Evolutionary conservation across 2,329 filamentous ascomycete species (phyloP), one percentile per base, ranked within the genome.

Genomic region (Calonectria hawksworthii): DNA sequence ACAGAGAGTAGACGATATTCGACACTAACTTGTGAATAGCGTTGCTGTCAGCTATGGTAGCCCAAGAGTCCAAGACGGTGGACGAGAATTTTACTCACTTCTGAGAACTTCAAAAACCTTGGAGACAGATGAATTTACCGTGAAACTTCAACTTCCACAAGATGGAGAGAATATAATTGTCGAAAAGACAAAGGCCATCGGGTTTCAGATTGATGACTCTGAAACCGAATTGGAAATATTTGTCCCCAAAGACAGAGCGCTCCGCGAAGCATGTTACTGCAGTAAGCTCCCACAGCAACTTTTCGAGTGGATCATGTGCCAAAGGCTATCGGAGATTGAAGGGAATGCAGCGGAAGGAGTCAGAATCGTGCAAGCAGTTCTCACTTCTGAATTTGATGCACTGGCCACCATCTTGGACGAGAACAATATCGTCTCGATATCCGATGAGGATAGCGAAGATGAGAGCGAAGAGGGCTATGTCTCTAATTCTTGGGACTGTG

Each of bases 271-370:
- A 8, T 82, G 79, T 66, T 86, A 84, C 74, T 76, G 72, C 14
- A 77, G 76, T 0, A 36, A 65, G 0, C 82, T 87, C 2, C 79
- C 84, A 0, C 68, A 76, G 8, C 79, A 72, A 1, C 76, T 87
- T 2, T 76, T 83, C 0, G 71, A 80, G 13, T 86, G 84, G 84
- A 79, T 87, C 52, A 85, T 86, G 84, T 14, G 11, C 16, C 41
- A n/a, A 14, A n/a, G 16, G 13, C 14, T 28, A 18, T 18, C 23
- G 16, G 26, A 52, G 26, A 28, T 30, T 28, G 50, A 52, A 6
- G 50, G 9, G 21, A 26, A 21, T 9, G 13, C 14, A 4, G 5
- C 8, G 28, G 50, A 52, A 52, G 50, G 7, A 14, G 7, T 47
- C 21, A 9, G 41, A 47, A n/a, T 47, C 16, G 11, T n/a, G 2